A percentile compares a stretch with the other conserved stretches of the same genome.
Evolutionary conservation across 1,139 yeast genomes (phyloP).

Genomic region (Pichia sp.): DNA sequence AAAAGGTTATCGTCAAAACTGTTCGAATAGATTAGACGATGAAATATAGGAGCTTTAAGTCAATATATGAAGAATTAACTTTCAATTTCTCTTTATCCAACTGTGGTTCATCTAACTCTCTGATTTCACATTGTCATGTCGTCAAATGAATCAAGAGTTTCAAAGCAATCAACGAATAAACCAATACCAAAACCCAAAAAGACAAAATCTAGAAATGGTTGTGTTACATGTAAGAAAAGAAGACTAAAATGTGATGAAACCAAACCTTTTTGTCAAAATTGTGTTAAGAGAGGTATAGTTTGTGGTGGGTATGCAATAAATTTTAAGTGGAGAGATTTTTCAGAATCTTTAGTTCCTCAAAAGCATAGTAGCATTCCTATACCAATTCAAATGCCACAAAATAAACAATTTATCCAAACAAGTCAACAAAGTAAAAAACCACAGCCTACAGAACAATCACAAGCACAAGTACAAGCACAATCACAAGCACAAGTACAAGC

Average conservation of each 20-base stretch:
- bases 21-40: no score
- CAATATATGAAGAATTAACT: no score
- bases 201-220: conserved; percentile 41
- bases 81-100: no score
- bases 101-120: background rate
- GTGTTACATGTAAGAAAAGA: conserved; percentile 51
- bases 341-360: conserved; percentile 24
- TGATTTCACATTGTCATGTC: background rate
- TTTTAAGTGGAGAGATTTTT: conserved; percentile 58
- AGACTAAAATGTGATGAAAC: conserved; percentile 54
- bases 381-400: background rate
- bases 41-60: no score
- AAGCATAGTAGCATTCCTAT: background rate
- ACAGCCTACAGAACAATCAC: no score
- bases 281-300: conserved; percentile 38
- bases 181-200: conserved; percentile 18
- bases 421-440: background rate
- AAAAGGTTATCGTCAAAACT: no score
- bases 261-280: conserved; percentile 45
- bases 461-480: background rate
- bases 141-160: background rate
- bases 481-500: background rate
- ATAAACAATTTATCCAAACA: background rate
- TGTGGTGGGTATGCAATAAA: conserved; percentile 62
- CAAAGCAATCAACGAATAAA: background rate